Evolutionary conservation across 345 rosid species (phyloP), one percentile per base, ranked within the genome.

Genomic region (Adansonia digitata): DNA sequence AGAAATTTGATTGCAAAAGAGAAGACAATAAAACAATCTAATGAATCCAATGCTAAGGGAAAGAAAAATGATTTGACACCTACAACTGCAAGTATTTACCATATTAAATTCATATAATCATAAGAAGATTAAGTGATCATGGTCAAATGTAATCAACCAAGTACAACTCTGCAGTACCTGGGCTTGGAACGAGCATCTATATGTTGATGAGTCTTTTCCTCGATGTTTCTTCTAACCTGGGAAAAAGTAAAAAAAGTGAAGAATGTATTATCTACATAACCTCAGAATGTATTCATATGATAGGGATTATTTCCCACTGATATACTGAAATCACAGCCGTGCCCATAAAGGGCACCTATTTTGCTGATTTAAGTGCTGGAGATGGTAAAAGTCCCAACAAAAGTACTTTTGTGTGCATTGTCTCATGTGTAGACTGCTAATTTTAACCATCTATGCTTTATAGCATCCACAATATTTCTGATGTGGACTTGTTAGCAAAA

Each of bases 131-230:
- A 37, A 42, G 51, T 15, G n/a, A 24, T 9, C 24, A 56, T 11
- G 13, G 26, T 69, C 18, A 69, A 69, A 49, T 18, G 3, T 5
- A 24, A 57, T 26, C 34, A 69, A 72, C 35, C 57, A 67, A 13
- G 42, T 67, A 42, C 34, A 42, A 37, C 63, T 18, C 22, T 68
- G 26, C 27, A 24, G 31, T 84, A 96, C 99, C 99, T 89, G 73
- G 92, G 86, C 87, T 87, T 92, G 62, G 97, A 84, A 61, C 99
- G 94, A 34, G 98, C 99, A 73, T 95, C 99, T 71, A 90, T 42
- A 57, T 80, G 91, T 69, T 87, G 91, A 80, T 79, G 71, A 45
- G 75, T 81, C 46, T 72, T 81, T 49, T 79, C 86, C 75, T 85
- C 87, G 68, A 85, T 76, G 71, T 87, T 87, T 27, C 66, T 77